These are phyloP conservation scores for Boletus pseudopeckii DNA, from an alignment of 768 basidiomycete species.

Conservation along the genomic window DNA sequence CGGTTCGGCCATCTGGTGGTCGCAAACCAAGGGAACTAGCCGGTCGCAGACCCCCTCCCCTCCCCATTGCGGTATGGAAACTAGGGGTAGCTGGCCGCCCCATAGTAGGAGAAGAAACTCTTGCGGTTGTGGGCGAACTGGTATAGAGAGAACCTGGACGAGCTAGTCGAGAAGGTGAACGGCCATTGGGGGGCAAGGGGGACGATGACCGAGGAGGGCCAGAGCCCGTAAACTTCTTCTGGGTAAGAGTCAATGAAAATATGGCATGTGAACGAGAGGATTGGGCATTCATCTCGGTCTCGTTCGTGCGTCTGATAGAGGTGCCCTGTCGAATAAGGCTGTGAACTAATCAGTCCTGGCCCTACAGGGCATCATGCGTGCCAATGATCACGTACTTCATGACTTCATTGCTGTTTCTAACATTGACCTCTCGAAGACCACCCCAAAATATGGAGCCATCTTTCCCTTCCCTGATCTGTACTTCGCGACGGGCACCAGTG, in stretches of 20 bases:
- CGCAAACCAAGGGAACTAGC: conserved; percentile 76
- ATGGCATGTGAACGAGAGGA: conserved; percentile 98
- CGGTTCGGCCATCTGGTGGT: conserved; percentile 42
- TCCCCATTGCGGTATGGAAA: conserved; percentile 69
- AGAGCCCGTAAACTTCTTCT: conserved; percentile 80
- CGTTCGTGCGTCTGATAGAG: conserved; percentile 87
- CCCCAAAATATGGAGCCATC: conserved; percentile 97
- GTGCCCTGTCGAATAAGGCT: conserved; percentile 89
- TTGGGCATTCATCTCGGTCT: conserved; percentile 99
- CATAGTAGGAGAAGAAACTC: conserved; percentile 74
- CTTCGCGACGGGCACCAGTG: conserved; percentile 68
- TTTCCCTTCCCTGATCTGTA: conserved; percentile 96
- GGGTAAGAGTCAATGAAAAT: conserved; percentile 91
- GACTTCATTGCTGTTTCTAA: conserved; percentile 82
- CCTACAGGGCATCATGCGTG: conserved; percentile 2
- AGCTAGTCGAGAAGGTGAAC: conserved; percentile 74
- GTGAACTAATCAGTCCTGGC: conserved; percentile 25
- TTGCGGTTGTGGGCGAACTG: conserved; percentile 32
- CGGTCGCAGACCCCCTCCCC: conserved; percentile 66
- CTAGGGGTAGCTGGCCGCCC: conserved; percentile 78
- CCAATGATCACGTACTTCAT: conserved; percentile 67
- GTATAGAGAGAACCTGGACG: conserved; percentile 79
- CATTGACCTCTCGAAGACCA: conserved; percentile 87
- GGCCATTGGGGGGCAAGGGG: conserved; percentile 68
- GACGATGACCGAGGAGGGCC: conserved; percentile 71